These are phyloP conservation scores for Phytopythium oedochilum DNA, from an alignment of 352 stramenopile genomes.

Conservation along the genomic window DNA sequence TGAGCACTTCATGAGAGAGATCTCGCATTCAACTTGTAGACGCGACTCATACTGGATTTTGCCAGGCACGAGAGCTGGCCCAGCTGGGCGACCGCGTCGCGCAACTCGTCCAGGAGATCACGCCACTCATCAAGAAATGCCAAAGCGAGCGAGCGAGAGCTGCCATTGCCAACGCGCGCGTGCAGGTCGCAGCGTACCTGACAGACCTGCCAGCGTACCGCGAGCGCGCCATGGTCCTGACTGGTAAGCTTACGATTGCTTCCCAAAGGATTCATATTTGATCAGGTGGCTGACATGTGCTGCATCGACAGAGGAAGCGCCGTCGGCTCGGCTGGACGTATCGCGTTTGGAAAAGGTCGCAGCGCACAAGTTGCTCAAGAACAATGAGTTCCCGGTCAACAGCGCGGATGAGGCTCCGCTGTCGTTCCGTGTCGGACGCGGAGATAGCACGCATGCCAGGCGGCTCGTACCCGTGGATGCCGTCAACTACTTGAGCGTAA, in stretches of 20 bases:
- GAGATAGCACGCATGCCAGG: constrained; percentile 32
- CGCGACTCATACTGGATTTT: too few species aligned
- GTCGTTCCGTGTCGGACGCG: constrained; percentile 43
- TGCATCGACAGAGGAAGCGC: neutral
- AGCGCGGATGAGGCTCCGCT: constrained; percentile 13
- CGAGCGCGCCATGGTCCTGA: constrained; percentile 15
- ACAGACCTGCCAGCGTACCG: constrained; percentile 21
- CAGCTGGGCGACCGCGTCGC: constrained; percentile 27
- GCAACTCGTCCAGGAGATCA: constrained; percentile 34
- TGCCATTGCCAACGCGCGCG: constrained; percentile 30
- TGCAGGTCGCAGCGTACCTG: constrained; percentile 39
- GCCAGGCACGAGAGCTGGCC: constrained; percentile 8
- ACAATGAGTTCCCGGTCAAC: constrained; percentile 13
- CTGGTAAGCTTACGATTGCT: constrained; percentile 3
- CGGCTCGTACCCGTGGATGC: constrained; percentile 21
- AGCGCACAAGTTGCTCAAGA: constrained; percentile 32
- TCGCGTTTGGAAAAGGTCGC: constrained; percentile 45
- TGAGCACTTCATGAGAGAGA: neutral
- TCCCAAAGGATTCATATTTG: too few species aligned
- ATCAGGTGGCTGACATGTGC: neutral
- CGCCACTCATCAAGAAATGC: constrained; percentile 26
- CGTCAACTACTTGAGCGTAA: constrained; percentile 36
- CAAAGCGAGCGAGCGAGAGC: constrained; percentile 22
- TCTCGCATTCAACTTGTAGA: too few species aligned
- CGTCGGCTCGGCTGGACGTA: constrained; percentile 21